These are phyloP conservation scores for Cornus florida DNA, from an alignment of 148 eudicot species.

Conservation along the genomic window DNA sequence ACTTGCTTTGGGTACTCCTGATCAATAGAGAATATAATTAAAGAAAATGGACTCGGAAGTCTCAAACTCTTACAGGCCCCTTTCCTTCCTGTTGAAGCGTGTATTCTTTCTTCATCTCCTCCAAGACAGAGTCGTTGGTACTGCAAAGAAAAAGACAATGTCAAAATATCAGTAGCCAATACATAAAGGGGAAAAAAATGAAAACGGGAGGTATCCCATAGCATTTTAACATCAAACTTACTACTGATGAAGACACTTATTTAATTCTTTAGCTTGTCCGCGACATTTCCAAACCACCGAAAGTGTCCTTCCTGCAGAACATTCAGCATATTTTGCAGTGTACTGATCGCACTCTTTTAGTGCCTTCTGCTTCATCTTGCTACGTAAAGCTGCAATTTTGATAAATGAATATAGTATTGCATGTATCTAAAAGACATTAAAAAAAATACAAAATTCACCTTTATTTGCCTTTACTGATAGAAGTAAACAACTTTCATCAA, in stretches of 20 bases:
- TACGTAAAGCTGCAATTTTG: slow-evolving; percentile 75
- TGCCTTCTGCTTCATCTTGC: slow-evolving; percentile 97
- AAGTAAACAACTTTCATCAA: background rate
- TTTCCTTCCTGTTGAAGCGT: slow-evolving; percentile 39
- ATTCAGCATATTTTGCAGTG: slow-evolving; percentile 77
- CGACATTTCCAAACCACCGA: slow-evolving; percentile 93
- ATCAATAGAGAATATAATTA: background rate
- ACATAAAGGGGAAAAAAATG: background rate
- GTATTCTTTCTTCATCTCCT: slow-evolving; percentile 59
- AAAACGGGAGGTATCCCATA: background rate
- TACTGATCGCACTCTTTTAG: slow-evolving; percentile 72
- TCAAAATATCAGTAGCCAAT: background rate
- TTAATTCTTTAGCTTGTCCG: slow-evolving; percentile 78
- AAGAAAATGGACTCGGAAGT: background rate
- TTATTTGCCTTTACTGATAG: background rate
- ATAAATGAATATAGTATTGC: slow-evolving; percentile 3
- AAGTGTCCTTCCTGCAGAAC: slow-evolving; percentile 84
- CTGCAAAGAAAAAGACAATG: slow-evolving; percentile 23
- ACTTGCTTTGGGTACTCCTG: slow-evolving; percentile 2
- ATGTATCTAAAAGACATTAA: background rate
- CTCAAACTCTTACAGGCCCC: slow-evolving; percentile 18
- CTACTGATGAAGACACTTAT: slow-evolving; percentile 83
- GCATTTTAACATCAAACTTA: slow-evolving; percentile 34
- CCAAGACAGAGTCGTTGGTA: slow-evolving; percentile 54
- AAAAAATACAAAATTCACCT: background rate